These are phyloP conservation scores for Lactifluus volemus DNA, from an alignment of 768 basidiomycete species.

Conservation along the genomic window DNA sequence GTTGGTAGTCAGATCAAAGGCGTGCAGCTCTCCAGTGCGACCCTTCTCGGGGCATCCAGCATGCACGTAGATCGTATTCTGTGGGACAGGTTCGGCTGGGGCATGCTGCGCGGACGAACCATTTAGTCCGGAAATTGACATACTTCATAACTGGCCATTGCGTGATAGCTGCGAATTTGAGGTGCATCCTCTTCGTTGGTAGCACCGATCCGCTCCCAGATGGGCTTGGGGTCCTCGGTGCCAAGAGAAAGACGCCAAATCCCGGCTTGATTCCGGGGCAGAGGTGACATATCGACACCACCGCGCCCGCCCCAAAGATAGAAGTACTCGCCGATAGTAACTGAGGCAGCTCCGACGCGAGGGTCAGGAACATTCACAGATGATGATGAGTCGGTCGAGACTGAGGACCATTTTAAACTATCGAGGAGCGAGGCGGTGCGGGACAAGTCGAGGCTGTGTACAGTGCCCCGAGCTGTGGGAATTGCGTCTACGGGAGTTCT, in stretches of 20 bases:
- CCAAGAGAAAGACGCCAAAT: neutral
- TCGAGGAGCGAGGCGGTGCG: neutral
- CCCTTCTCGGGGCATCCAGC: conserved; percentile 34
- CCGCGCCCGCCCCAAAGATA: conserved; percentile 42
- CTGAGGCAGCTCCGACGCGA: conserved; percentile 4
- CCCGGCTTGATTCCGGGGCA: conserved; percentile 22
- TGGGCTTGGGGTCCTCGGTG: neutral
- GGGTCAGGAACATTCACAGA: neutral
- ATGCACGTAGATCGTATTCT: conserved; percentile 32
- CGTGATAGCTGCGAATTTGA: conserved; percentile 30
- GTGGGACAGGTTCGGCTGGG: neutral
- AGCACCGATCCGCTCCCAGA: conserved; percentile 19
- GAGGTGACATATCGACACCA: conserved; percentile 31
- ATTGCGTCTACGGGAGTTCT: conserved; percentile 20
- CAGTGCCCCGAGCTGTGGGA: conserved; percentile 30
- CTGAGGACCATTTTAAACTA: neutral
- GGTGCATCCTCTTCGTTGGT: conserved; percentile 28
- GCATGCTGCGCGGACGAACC: neutral
- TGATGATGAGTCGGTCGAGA: neutral
- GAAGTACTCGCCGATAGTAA: conserved; percentile 21
- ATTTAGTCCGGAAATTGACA: neutral
- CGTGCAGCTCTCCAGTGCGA: conserved; percentile 29
- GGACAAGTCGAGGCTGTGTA: conserved; percentile 25
- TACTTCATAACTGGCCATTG: conserved; percentile 26
- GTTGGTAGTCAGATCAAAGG: conserved; percentile 25